Evolutionary conservation across 495 filamentous ascomycete species (phyloP), one percentile per base, ranked within the genome.

Genomic region (Neurospora sp.): DNA sequence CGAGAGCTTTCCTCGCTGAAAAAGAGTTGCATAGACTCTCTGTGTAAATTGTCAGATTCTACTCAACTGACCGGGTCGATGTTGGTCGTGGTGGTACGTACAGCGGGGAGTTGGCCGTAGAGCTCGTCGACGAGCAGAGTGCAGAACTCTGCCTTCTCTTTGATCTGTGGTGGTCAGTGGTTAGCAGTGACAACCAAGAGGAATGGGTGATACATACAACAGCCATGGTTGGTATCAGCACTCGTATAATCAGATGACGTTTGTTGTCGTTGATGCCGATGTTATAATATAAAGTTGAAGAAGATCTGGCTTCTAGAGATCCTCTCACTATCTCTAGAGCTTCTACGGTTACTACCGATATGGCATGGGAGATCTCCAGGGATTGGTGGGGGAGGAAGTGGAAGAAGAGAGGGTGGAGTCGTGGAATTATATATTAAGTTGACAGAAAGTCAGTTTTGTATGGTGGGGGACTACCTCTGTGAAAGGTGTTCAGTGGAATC

Each of bases 81-180:
- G n/a, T 45, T 45, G 42, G 42, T n/a, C 18, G 18, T 45, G 42
- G 20, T 38, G 44, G 71, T 41, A 86, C 93, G 77, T 90, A 98
- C 95, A 78, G 93, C 92, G 69, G 93, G 91, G 38, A 99, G 87
- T 77, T 97, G 92, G 75, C 96, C 96, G 81, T 94, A 93, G 27
- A 91, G 87, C 77, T 97, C 93, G 73, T 93, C 87, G 65, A 98
- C 89, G n/a, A 98, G 87, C 77, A 97, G 89, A 81, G 89, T 85
- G 83, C 93, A 97, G 70, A 98, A 91, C 87, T 98, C 92, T 78
- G 88, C 86, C 59, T 87, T 84, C 76, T 91, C 84, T 85, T 86
- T 81, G 72, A 87, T 88, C 86, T 85, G 42, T 65, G 53, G 27
- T 35, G 9, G 53, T 18, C 53, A 65, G 7, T 65, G 27, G 53